Conservation (phyloP, 2,329 filamentous ascomycete species). For the Microdochium bolleyi region DNA sequence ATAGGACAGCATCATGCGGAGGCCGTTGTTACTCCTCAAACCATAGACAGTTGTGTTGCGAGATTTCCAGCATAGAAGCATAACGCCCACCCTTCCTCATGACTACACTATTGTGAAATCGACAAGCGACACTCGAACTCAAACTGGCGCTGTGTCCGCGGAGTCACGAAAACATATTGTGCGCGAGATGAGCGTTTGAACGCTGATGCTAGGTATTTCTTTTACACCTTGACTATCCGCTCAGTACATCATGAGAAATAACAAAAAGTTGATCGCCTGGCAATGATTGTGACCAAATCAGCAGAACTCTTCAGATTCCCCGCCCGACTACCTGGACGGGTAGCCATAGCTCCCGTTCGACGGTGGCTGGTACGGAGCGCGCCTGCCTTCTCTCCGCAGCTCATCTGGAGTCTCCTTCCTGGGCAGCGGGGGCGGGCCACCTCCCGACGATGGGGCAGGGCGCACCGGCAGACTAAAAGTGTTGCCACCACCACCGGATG, state of each 20-base stretch:
- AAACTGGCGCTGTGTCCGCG: background rate
- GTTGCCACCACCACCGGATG: conserved; percentile 32
- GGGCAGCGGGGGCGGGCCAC: conserved; percentile 52
- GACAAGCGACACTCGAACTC: no score
- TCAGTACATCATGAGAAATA: background rate
- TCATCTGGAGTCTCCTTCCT: conserved; percentile 50
- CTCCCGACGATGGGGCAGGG: conserved; percentile 49
- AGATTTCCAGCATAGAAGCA: no score
- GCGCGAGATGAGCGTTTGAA: background rate
- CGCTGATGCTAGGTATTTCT: background rate
- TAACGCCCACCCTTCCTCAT: no score
- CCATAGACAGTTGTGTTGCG: no score
- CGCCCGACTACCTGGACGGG: conserved; percentile 15
- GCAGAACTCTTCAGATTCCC: background rate
- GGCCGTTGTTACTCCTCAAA: no score
- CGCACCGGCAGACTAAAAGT: conserved; percentile 60
- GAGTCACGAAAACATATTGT: background rate
- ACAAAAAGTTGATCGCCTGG: conserved; percentile 1
- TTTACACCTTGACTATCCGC: conserved; percentile 4
- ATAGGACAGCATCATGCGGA: no score
- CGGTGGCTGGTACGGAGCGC: conserved; percentile 42
- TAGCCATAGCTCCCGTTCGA: conserved; percentile 30
- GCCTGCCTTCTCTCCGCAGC: conserved; percentile 39
- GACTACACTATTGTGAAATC: no score
- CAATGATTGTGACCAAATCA: conserved; percentile 1